Base-by-base conservation (phyloP, 352 stramenopile species). In the Salisapilia sapeloensis region DNA sequence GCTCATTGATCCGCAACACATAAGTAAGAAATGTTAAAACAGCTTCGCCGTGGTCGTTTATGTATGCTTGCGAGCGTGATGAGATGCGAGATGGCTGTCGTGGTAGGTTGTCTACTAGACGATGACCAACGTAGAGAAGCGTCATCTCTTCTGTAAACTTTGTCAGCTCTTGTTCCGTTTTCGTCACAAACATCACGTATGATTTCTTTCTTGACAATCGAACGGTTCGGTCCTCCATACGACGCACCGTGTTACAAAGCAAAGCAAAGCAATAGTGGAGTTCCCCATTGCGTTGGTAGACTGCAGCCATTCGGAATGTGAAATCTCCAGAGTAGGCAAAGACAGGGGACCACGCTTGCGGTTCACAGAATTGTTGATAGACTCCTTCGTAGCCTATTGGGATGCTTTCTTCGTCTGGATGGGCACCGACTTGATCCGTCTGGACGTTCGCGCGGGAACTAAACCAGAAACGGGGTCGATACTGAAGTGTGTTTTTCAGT, bases 261-360 rank as follows among this genome's bases (percentile, higher is more conserved):
- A 78, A 52, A 19, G 66, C 62, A 22, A 81, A 53, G 24, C 52
- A 40, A 28, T 77, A 60, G 21, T 50, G 50, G 16, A 67, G 33
- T 17, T 72, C 51, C 2, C 62, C 57, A 22, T 56, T 44, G 12
- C 55, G 46, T 6, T 56, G 42, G 14, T 35, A 51, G 3, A 66
- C 64, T 1, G 52, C 55, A 2, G 57, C 45, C 41, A 80, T 69
- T 26, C 75, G 76, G 35, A 84, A 56, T 2, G 72, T 87, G 32
- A 84, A 87, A 33, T 87, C 72, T 1, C 63, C 64, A 2, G 72
- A 60, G 2, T 60, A 72, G 3, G 72, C 60, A 45, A 87, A 87
- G 15, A 61, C 60, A 1, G 62, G 58, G 13, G 72, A 87, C 72
- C 72, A 87, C 6, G 40, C 56, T 5, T 64, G 60, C 8, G 62